Base-by-base conservation (phyloP, 805 yeast species). In the Pichia kluyveri region DNA sequence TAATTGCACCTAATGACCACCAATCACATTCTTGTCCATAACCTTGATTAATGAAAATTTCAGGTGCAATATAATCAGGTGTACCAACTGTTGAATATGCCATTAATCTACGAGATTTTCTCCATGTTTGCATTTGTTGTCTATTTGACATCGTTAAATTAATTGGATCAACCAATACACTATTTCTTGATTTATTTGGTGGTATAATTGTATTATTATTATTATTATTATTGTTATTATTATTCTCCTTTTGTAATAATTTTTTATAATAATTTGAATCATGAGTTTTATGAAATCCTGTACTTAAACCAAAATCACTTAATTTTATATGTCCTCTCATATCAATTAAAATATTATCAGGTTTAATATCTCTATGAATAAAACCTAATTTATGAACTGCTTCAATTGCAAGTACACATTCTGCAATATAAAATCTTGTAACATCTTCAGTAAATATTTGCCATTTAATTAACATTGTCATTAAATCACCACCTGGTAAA, bases 21-120 rank as follows among this genome's bases (percentile, higher is more conserved):
- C 97, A 89, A 66, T 89, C 97, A 68, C 97, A 89, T 62, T 89
- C 96, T 68, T 88, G 96, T 12, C 96, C 96, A 66, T 89, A 89
- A 6, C 97, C 97, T 69, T 89, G 93, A 58, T 88, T 88, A 43
- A 87, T 72, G 59, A 89, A 89, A 51, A 89, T 90, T 63, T 89
- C 97, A 0, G 97, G 97, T 1, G 96, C 96, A 65, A 89, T 89
- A 63, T 89, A 89, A 65, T 89, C 96, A 0, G 97, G 97, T 0
- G 97, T 89, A 42, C 97, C 97, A 31, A 89, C 97, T 0, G 97
- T 90, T 8, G 96, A 87, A 61, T 89, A 89, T 2, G 96, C 96
- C 96, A 90, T 88, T 47, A 89, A 66, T 54, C 97, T 75, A 56
- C 97, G 74, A 17, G 91, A 82, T 64, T 88, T 87, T 60, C 96